Conservation (phyloP, 2,329 filamentous ascomycete genomes). For the Fusarium marasasianum region DNA sequence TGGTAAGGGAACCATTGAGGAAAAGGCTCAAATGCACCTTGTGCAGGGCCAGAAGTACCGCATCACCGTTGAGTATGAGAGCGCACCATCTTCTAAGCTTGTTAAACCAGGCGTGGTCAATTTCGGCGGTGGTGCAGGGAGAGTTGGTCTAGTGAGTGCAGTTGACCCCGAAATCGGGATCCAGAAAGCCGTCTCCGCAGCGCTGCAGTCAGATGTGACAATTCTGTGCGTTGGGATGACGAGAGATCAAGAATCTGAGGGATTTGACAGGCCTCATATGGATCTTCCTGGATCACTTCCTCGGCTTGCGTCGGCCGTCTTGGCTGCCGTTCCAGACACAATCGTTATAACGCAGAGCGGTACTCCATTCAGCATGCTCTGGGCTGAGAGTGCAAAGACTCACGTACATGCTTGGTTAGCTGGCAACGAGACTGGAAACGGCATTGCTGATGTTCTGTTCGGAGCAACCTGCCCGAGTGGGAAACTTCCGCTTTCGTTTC, state of each 20-base stretch:
- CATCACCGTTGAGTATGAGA: neutral
- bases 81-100: neutral
- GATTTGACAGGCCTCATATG: neutral
- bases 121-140: neutral
- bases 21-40: neutral
- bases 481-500: neutral
- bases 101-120: neutral
- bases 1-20: neutral
- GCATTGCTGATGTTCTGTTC: neutral
- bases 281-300: neutral
- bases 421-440: neutral
- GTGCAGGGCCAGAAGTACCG: neutral
- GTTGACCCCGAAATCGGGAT: neutral
- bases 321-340: neutral
- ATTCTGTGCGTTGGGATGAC: neutral
- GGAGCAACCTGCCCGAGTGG: neutral
- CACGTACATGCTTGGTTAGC: neutral
- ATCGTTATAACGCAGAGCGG: neutral
- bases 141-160: neutral
- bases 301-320: neutral
- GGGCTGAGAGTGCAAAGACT: neutral
- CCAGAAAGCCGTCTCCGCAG: neutral
- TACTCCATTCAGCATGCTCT: neutral
- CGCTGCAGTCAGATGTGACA: neutral
- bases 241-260: neutral